Evolutionary conservation across 306 rosid genomes (phyloP), one percentile per base, ranked within the genome.

Genomic region (Vachellia collinsii): DNA sequence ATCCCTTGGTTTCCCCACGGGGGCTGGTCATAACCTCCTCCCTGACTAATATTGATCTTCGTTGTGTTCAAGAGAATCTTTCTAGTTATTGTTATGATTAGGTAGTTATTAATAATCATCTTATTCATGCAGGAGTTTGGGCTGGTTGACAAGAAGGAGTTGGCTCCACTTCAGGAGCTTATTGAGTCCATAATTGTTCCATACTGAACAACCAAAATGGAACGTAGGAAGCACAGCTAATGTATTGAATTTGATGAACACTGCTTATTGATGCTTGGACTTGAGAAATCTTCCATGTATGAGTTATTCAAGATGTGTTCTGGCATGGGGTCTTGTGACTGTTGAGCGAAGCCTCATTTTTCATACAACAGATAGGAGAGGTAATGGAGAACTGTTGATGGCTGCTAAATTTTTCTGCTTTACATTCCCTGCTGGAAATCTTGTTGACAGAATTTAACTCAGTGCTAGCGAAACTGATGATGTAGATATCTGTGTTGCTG

Each of bases 81-180:
- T 42, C 70, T 16, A 22, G 48, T 71, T 19, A 47, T 68, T 37
- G 70, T 29, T 34, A 14, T 13, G 4, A 25, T 22, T 25, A 25
- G 25, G 34, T 3, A 41, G 42, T 80, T 13, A 63, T 46, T 74
- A 43, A 29, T 14, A 39, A 34, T 19, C 1, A 41, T 58, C 66
- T 79, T 84, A 53, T 8, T 80, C 74, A 25, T 83, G 83, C 92
- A 96, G 99, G 99, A 96, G 86, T 96, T 96, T 78, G 98, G 85
- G 76, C 93, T 96, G 87, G 89, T 96, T 51, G 99, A 96, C 90
- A 96, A 91, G 86, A 95, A 89, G 88, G 99, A 93, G 91, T 90
- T 96, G 89, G 98, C 99, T 79, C 99, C 99, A 51, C 99, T 96
- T 70, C 99, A 96, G 77, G 99, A 96, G 88, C 98, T 96, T 78